Base-by-base conservation (phyloP, 2,329 filamentous ascomycete species). In the Ophiostoma ips region DNA sequence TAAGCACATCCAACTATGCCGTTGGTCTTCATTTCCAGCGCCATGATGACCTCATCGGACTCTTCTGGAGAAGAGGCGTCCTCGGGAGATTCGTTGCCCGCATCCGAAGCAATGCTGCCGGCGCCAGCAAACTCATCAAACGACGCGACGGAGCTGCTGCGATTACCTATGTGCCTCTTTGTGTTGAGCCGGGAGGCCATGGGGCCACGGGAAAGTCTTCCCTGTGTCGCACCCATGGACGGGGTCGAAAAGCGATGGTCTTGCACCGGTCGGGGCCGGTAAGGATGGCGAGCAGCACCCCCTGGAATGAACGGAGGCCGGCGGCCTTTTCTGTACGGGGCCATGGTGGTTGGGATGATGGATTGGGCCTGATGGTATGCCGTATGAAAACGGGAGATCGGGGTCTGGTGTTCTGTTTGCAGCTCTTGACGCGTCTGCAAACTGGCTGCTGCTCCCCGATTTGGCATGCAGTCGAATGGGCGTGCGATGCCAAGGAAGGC, bases 1-100 rank as follows among this genome's bases (percentile, higher is more conserved):
- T 90, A 94, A 43, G 86, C 83, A 62, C 88, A 95, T 1, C 90
- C 90, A 16, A 95, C 71, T 0, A 75, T 80, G 1, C 76, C 79
- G 30, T 77, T 74, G n/a, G 81, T 75, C 54, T 75, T 79, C 62
- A 90, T 71, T 52, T 94, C 81, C 21, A 95, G 69, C 1, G 87
- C 85, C 79, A 94, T 86, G 52, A 94, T 75, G 24, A 87, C 66
- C 60, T 92, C 85, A 50, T 77, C n/a, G 8, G n/a, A 16, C 13
- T 30, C 24, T 30, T 43, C 40, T 16, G 24, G 24, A 15, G 30
- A 24, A 30, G 7, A n/a, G 30, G n/a, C 3, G 15, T 18, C 40
- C 9, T 43, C 15, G 8, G 7, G 9, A 2, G 24, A 2, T 8
- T 30, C 40, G 15, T 43, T 21, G 10, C 24, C 15, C 9, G 24